A percentile compares a stretch with the other conserved stretches of the same genome.
Evolutionary conservation across 495 filamentous ascomycete genomes (phyloP).

Genomic region (Neurospora sp.): DNA sequence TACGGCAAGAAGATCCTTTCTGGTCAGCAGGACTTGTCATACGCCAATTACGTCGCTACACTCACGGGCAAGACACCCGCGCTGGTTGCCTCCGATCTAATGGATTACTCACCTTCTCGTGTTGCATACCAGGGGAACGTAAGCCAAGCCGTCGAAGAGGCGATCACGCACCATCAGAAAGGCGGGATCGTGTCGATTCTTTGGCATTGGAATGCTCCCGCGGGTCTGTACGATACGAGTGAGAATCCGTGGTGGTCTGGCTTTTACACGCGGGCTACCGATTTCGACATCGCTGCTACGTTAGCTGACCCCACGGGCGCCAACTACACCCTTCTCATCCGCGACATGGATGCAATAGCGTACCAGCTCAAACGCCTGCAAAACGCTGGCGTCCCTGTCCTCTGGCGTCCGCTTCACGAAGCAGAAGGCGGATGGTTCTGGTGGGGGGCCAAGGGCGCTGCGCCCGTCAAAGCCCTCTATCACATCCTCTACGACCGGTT

Average conservation of each 20-base stretch:
- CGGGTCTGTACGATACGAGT: slow-evolving; percentile 27
- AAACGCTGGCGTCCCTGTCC: slow-evolving; percentile 28
- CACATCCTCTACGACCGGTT: slow-evolving; percentile 31
- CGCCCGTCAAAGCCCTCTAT: slow-evolving; percentile 32
- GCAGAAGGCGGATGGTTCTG: slow-evolving; percentile 43
- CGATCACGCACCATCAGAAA: slow-evolving; percentile 27
- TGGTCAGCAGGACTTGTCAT: slow-evolving; percentile 34
- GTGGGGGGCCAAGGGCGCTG: slow-evolving; percentile 41
- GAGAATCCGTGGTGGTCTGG: slow-evolving; percentile 37
- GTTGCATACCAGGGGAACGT: slow-evolving; percentile 26
- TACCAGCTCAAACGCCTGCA: slow-evolving; percentile 33
- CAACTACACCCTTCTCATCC: slow-evolving; percentile 36
- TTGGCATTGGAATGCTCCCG: slow-evolving; percentile 38
- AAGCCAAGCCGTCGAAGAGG: slow-evolving; percentile 33
- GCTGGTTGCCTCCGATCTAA: slow-evolving; percentile 33
- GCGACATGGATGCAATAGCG: slow-evolving; percentile 41
- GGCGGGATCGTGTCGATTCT: slow-evolving; percentile 36
- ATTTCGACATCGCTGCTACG: slow-evolving; percentile 32
- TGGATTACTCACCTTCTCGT: slow-evolving; percentile 37
- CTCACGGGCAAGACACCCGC: slow-evolving; percentile 39
- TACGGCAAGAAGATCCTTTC: slow-evolving; percentile 39
- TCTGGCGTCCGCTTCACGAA: slow-evolving; percentile 39
- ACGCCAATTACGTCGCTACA: slow-evolving; percentile 24
- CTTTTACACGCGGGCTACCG: slow-evolving; percentile 36
- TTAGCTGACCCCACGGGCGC: slow-evolving; percentile 25